phyloP scores from a whole-genome alignment of 352 stramenopile genomes.

The Phytophthora vignae region DNA sequence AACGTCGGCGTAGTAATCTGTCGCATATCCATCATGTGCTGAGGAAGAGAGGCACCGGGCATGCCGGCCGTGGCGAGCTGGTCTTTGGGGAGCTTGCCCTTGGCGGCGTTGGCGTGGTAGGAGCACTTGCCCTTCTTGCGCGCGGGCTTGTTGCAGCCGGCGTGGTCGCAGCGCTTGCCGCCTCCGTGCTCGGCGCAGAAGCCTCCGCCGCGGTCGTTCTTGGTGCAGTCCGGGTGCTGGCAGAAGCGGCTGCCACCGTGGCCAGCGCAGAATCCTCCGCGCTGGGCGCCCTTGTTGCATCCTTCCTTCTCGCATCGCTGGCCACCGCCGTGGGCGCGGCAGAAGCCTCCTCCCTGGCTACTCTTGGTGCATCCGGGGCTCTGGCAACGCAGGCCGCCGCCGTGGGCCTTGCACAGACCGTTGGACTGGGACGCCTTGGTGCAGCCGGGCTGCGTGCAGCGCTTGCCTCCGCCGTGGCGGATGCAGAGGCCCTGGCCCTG shows the following conservation, averaged over 20 bases:
- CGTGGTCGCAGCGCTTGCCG: constrained; percentile 81
- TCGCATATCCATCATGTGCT: constrained; percentile 87
- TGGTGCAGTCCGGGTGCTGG: constrained; percentile 87
- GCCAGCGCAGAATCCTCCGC: constrained; percentile 79
- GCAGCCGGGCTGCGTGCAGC: constrained; percentile 80
- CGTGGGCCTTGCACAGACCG: constrained; percentile 87
- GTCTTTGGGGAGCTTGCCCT: constrained; percentile 73
- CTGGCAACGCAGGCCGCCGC: constrained; percentile 81
- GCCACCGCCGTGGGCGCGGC: constrained; percentile 82
- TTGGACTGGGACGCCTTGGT: constrained; percentile 87
- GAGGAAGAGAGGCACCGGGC: constrained; percentile 34
- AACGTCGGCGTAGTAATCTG: constrained; percentile 78
- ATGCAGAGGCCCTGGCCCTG: constrained; percentile 87
- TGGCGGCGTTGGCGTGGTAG: constrained; percentile 81
- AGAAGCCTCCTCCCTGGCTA: constrained; percentile 85
- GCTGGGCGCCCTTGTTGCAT: constrained; percentile 86
- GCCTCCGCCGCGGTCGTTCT: constrained; percentile 87
- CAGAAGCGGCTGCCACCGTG: constrained; percentile 87
- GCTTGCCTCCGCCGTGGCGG: constrained; percentile 84
- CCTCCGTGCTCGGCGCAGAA: constrained; percentile 89
- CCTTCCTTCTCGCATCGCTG: constrained; percentile 86
- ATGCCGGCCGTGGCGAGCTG: constrained; percentile 30
- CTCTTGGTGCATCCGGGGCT: constrained; percentile 83
- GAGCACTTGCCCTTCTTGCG: constrained; percentile 91
- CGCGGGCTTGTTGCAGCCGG: constrained; percentile 82